phyloP scores from a whole-genome alignment of 1,284 basidiomycete genomes.

The Chalciporus sp. region DNA sequence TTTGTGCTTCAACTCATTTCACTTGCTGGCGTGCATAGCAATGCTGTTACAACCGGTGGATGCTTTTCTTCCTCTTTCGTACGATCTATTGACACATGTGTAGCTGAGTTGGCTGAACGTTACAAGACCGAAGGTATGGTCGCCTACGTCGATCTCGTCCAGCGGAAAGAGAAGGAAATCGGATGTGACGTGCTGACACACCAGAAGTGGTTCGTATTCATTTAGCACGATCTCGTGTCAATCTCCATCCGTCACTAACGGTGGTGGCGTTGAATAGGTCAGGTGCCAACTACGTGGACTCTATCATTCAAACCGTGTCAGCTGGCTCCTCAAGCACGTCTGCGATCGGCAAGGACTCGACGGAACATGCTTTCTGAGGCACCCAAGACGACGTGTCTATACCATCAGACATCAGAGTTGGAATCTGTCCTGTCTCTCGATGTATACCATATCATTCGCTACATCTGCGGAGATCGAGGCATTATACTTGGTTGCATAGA shows the following conservation, averaged over 20 bases:
- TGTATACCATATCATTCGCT: slow-evolving; percentile 1
- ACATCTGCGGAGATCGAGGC: not conserved
- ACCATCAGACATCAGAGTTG: not conserved
- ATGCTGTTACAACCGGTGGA: slow-evolving; percentile 77
- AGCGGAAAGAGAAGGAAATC: slow-evolving; percentile 87
- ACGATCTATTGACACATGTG: slow-evolving; percentile 3
- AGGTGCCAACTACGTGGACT: slow-evolving; percentile 85
- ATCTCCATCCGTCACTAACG: not conserved
- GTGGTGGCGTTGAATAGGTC: slow-evolving; percentile 50
- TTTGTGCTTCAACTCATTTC: slow-evolving; percentile 87
- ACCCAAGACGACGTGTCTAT: slow-evolving; percentile 18
- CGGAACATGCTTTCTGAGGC: slow-evolving; percentile 76
- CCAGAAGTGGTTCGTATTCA: slow-evolving; percentile 74
- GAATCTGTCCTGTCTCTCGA: slow-evolving; percentile 6
- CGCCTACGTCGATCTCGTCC: slow-evolving; percentile 83
- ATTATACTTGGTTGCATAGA: not conserved
- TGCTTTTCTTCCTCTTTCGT: not conserved
- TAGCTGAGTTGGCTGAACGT: slow-evolving; percentile 73
- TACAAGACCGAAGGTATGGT: slow-evolving; percentile 88
- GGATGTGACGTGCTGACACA: slow-evolving; percentile 92
- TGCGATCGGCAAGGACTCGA: slow-evolving; percentile 80
- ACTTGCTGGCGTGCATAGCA: slow-evolving; percentile 86
- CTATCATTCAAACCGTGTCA: slow-evolving; percentile 75
- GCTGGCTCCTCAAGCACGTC: slow-evolving; percentile 85
- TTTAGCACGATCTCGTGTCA: not conserved